Evolutionary conservation across 352 stramenopile genomes (phyloP), one percentile per base, ranked within the genome.

Genomic region (Globisporangium uncinulatum): DNA sequence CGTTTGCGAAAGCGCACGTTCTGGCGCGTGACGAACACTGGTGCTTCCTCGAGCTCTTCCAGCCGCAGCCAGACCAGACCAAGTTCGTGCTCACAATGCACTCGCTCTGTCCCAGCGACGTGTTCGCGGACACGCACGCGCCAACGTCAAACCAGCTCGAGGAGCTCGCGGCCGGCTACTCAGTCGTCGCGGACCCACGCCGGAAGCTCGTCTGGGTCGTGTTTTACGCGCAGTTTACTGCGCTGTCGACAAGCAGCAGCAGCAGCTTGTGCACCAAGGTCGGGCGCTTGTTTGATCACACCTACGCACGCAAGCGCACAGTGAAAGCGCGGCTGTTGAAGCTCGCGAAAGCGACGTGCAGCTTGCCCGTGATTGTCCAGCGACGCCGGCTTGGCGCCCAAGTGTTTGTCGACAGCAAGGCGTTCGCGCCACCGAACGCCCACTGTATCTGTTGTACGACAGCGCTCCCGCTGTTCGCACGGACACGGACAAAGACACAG

Each of bases 31-130:
- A 67, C 43, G 66, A 80, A 29, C 29, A 53, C 9, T 76, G 69
- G 69, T 76, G 66, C 51, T 76, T 65, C 51, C 64, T 79, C 29
- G 70, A 78, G 32, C 53, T 60, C 15, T 51, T 66, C 6, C 39
- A 67, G 32, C 58, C 37, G 32, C 53, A 52, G 29, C 29, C 54
- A 10, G 53, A 56, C 11, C 43, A 19, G 13, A 19, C 62, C 3
- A 69, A 69, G 11, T 84, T 80, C 31, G 64, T 67, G 7, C 49
- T 82, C 24, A 66, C 68, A 11, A 50, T 74, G 17, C 63, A 71
- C 6, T 82, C 74, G 48, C 63, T 81, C 19, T 51, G 69, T 6
- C 67, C 74, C 8, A 64, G 74, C 39, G 67, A 78, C 47, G 70
- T 84, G 14, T 66, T 77, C 39, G 56, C 67, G 10, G 24, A 1